Base-by-base conservation (phyloP, 306 rosid species). In the Lathyrus aphaca region DNA sequence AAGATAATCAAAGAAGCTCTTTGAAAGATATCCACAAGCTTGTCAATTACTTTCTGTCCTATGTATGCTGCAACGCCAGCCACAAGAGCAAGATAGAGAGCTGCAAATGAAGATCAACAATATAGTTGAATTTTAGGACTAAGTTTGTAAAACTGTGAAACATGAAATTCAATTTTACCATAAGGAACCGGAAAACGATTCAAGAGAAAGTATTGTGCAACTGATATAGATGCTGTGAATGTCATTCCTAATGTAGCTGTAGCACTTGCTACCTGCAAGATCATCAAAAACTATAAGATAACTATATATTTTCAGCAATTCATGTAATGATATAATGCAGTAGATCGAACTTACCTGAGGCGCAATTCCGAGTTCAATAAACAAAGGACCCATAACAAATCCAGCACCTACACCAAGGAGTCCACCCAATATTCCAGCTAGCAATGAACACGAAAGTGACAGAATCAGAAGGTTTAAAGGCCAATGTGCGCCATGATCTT, bases 341-440 rank as follows among this genome's bases (percentile, higher is more conserved):
- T 29, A 1, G 4, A n/a, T n/a, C n/a, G n/a, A 48, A 48, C 4
- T 15, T 65, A 92, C 97, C 90, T 87, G 96, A 59, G 97, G 96
- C 21, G 76, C 79, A 4, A 87, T 74, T 50, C 96, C 96, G 1
- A 87, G 54, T 83, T 92, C 97, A n/a, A 92, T 65, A 76, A 92
- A 92, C 16, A 92, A 61, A 4, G 96, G 95, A 10, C 97, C 96
- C 97, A 89, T 92, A 15, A 92, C 82, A 42, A 86, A 92, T 35
- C 96, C 97, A 43, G 90, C 83, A 40, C 97, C 97, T 3, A 89
- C 72, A 13, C 97, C 97, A 55, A 92, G 96, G 68, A 92, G 69
- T 8, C 97, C 97, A 42, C 95, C 97, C 18, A 92, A 76, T 4
- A 79, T 51, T 57, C 97, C 97, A 5, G 95, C 95, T 15, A 83